Percentiles rank a stretch among this genome's conserved stretches.
These are phyloP conservation scores for Carex scoparia DNA, from an alignment of 176 grass and related monocot species.

Conservation along the genomic window DNA sequence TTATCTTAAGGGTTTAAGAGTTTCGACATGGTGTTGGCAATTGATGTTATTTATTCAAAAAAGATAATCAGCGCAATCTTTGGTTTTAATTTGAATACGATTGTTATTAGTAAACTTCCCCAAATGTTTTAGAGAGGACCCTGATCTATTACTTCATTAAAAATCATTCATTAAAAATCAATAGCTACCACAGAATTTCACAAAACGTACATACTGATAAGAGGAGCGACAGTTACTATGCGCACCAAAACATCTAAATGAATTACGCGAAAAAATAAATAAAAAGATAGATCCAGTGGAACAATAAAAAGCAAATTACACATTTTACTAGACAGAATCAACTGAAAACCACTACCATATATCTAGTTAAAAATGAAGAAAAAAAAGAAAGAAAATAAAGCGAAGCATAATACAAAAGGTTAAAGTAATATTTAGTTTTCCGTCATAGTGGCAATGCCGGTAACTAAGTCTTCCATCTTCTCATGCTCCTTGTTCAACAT, in stretches of 20 bases:
- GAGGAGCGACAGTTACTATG: not conserved
- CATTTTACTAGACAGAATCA: not conserved
- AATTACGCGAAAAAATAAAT: not conserved
- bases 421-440: constrained; percentile 43
- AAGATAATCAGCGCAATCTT: not conserved
- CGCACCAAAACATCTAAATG: not conserved
- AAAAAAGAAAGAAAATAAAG: not conserved
- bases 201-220: no score
- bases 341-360: not conserved
- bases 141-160: not conserved
- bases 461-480: constrained; percentile 68
- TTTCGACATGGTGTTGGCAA: not conserved
- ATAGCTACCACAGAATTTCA: no score
- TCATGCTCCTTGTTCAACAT: constrained; percentile 96
- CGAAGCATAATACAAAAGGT: not conserved
- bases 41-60: not conserved
- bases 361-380: not conserved
- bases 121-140: not conserved
- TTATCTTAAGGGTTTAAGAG: no score
- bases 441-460: constrained; percentile 28
- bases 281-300: not conserved
- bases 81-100: not conserved
- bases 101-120: not conserved
- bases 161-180: no score
- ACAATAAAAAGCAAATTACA: not conserved